Evolutionary conservation across 2,329 filamentous ascomycete species (phyloP).

Genomic region (Plenodomus biglobosus): DNA sequence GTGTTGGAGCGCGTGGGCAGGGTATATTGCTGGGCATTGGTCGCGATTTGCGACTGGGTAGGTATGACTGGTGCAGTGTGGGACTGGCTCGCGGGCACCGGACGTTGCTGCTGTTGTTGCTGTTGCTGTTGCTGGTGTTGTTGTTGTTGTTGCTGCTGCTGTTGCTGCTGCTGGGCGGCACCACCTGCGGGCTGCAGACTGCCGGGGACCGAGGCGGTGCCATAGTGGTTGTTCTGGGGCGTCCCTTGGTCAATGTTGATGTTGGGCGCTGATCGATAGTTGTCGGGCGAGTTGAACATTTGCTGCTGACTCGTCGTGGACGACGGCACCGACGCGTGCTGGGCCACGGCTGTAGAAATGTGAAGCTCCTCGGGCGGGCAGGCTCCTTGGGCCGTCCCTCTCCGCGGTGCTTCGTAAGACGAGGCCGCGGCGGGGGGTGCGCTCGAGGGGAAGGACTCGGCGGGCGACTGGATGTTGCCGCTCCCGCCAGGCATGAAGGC

Average conservation of each 20-base stretch:
- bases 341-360: slow-evolving; percentile 46
- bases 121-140: background rate
- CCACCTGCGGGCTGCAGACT: slow-evolving; percentile 58
- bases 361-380: slow-evolving; percentile 60
- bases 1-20: slow-evolving; percentile 67
- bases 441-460: slow-evolving; percentile 26
- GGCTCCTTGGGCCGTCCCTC: slow-evolving; percentile 48
- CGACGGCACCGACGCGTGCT: slow-evolving; percentile 41
- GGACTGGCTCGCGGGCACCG: slow-evolving; percentile 51
- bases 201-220: slow-evolving; percentile 55
- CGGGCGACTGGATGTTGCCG: slow-evolving; percentile 21
- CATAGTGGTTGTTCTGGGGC: slow-evolving; percentile 51
- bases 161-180: slow-evolving; percentile 23
- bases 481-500: slow-evolving; percentile 46
- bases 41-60: slow-evolving; percentile 54
- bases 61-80: slow-evolving; percentile 63
- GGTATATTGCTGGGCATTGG: slow-evolving; percentile 61
- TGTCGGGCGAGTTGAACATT: slow-evolving; percentile 54
- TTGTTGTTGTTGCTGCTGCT: background rate
- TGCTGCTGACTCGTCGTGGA: slow-evolving; percentile 37
- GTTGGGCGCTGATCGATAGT: slow-evolving; percentile 54
- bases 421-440: slow-evolving; percentile 44
- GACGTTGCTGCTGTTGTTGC: slow-evolving; percentile 49
- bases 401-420: slow-evolving; percentile 55
- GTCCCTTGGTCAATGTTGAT: slow-evolving; percentile 64